A percentile compares a stretch with the other conserved stretches of the same genome.
These are phyloP conservation scores for Fusarium sarcochroum DNA, from an alignment of 2,329 filamentous ascomycete genomes.

Conservation along the genomic window DNA sequence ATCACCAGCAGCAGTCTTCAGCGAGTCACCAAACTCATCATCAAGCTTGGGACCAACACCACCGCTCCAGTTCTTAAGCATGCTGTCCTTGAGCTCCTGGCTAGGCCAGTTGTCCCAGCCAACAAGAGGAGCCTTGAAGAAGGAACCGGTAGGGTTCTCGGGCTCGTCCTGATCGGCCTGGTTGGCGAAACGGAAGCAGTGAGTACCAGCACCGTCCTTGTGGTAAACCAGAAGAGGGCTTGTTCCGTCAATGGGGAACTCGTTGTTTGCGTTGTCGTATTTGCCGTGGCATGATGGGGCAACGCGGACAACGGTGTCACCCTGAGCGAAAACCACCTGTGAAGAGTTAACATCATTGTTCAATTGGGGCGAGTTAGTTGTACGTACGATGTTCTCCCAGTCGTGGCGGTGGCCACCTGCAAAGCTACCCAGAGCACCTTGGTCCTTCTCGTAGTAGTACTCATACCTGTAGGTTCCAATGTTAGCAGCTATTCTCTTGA, in stretches of 20 bases:
- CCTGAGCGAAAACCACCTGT: constrained; percentile 51
- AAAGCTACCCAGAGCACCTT: constrained; percentile 51
- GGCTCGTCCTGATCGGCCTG: constrained; percentile 42
- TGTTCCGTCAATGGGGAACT: constrained; percentile 39
- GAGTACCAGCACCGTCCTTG: constrained; percentile 49
- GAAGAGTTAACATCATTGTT: no score
- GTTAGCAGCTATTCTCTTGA: neutral
- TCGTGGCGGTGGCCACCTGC: constrained; percentile 58
- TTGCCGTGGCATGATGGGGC: constrained; percentile 49
- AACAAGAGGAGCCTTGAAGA: constrained; percentile 47
- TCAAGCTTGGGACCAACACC: constrained; percentile 51
- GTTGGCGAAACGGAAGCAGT: constrained; percentile 52
- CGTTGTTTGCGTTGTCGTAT: constrained; percentile 44
- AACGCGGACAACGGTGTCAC: constrained; percentile 45
- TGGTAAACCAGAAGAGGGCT: constrained; percentile 49
- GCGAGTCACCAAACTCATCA: constrained; percentile 45
- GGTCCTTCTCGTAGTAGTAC: constrained; percentile 63
- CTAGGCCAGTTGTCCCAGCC: constrained; percentile 51
- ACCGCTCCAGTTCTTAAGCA: constrained; percentile 47
- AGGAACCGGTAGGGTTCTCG: constrained; percentile 47
- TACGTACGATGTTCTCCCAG: constrained; percentile 55
- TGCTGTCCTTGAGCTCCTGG: constrained; percentile 41
- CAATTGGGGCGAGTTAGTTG: no score
- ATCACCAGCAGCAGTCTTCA: constrained; percentile 46
- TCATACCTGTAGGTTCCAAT: constrained; percentile 32